These are phyloP conservation scores for Plantago elongata DNA, from an alignment of 257 asterid species.

Conservation along the genomic window DNA sequence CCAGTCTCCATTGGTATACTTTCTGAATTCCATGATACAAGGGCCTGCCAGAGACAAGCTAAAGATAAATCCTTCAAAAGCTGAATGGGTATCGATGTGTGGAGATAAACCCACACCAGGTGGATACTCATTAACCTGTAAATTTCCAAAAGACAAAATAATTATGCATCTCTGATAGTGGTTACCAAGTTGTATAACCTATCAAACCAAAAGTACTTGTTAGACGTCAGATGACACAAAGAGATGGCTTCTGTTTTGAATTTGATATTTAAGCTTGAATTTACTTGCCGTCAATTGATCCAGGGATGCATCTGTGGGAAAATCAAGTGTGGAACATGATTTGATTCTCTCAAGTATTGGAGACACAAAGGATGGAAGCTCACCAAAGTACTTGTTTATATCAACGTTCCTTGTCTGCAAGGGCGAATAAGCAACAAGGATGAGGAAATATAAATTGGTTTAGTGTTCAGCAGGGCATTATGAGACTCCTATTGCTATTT, in stretches of 20 bases:
- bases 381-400: constrained; percentile 69
- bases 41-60: constrained; percentile 96
- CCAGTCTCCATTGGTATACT: constrained; percentile 61
- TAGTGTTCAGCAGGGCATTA: not conserved
- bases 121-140: constrained; percentile 94
- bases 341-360: constrained; percentile 54
- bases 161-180: constrained; percentile 9
- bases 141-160: constrained; percentile 8
- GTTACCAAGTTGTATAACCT: constrained; percentile 8
- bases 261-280: constrained; percentile 13
- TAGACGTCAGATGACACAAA: constrained; percentile 7
- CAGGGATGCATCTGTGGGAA: constrained; percentile 32
- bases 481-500: no score
- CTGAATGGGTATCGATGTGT: constrained; percentile 96
- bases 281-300: constrained; percentile 83
- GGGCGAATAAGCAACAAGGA: constrained; percentile 1
- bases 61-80: constrained; percentile 79
- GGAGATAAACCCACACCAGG: constrained; percentile 95
- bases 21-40: constrained; percentile 94
- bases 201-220: constrained; percentile 2
- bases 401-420: constrained; percentile 85
- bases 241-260: not conserved
- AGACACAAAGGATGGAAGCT: constrained; percentile 73
- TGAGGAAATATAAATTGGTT: not conserved
- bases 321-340: constrained; percentile 41